Evolutionary conservation across 1,284 basidiomycete genomes (phyloP).

Genomic region (Ganoderma lucidum): DNA sequence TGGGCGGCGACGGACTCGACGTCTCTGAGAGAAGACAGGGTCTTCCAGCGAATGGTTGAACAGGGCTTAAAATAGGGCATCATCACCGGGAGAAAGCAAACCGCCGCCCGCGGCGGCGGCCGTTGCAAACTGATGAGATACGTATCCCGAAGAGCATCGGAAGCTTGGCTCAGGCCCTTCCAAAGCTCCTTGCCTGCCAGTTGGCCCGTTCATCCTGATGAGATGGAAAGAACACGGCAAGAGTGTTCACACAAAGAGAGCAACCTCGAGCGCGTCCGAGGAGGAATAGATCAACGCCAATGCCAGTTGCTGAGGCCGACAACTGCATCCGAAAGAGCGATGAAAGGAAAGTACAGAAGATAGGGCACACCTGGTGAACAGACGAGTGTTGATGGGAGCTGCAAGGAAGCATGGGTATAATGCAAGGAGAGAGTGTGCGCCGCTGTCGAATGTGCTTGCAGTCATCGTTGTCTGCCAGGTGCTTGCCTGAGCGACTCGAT

Average conservation of each 20-base stretch:
- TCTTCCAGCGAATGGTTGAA: neutral
- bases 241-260: neutral
- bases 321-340: too few species aligned
- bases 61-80: constrained; percentile 2
- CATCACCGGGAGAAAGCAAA: neutral
- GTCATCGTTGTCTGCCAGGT: too few species aligned
- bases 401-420: neutral
- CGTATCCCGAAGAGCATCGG: neutral
- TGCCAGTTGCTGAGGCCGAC: too few species aligned
- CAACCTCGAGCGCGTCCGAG: neutral
- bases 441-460: neutral
- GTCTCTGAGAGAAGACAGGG: neutral
- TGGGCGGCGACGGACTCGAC: neutral
- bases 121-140: constrained; percentile 1
- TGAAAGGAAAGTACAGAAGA: neutral
- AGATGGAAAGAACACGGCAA: constrained; percentile 3
- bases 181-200: neutral
- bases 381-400: neutral
- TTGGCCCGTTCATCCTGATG: neutral
- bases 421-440: neutral
- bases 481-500: neutral
- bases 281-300: neutral
- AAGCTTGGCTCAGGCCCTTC: neutral
- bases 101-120: neutral
- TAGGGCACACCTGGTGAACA: neutral